phyloP scores from a whole-genome alignment of 371 early-diverging fungal species.

The Capniomyces stellatus region DNA sequence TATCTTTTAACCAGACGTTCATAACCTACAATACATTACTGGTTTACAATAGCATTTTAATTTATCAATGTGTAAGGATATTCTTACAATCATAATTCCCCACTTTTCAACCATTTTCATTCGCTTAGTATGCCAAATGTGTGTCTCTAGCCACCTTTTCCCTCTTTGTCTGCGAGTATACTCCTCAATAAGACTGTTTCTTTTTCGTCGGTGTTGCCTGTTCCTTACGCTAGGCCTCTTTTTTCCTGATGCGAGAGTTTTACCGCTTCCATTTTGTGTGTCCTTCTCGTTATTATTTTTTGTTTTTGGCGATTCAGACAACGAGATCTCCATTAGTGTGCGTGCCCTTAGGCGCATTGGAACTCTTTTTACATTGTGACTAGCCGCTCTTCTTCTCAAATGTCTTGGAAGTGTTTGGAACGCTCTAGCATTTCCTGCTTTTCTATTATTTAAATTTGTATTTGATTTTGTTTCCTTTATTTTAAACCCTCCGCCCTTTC shows the following conservation, averaged over 20 bases:
- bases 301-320: constrained; percentile 3
- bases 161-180: constrained; percentile 25
- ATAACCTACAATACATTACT: too few species aligned
- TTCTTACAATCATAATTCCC: constrained; percentile 31
- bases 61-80: too few species aligned
- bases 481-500: too few species aligned
- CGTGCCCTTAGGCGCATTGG: constrained; percentile 47
- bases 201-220: constrained; percentile 23
- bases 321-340: constrained; percentile 15
- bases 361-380: constrained; percentile 71
- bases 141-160: constrained; percentile 85
- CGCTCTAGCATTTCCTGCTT: constrained; percentile 41
- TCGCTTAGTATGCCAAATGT: constrained; percentile 93
- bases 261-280: too few species aligned
- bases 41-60: too few species aligned
- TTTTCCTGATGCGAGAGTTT: too few species aligned
- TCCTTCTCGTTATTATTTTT: too few species aligned
- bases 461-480: too few species aligned
- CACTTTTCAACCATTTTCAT: constrained; percentile 83
- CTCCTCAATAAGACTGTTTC: constrained; percentile 18
- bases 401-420: constrained; percentile 78
- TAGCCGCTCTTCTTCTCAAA: constrained; percentile 77
- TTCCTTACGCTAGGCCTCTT: too few species aligned
- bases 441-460: too few species aligned
- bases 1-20: too few species aligned